Evolutionary conservation across 225 moss, liverwort and hornwort genomes (phyloP).

Genomic region (Physcomitrium patens): DNA sequence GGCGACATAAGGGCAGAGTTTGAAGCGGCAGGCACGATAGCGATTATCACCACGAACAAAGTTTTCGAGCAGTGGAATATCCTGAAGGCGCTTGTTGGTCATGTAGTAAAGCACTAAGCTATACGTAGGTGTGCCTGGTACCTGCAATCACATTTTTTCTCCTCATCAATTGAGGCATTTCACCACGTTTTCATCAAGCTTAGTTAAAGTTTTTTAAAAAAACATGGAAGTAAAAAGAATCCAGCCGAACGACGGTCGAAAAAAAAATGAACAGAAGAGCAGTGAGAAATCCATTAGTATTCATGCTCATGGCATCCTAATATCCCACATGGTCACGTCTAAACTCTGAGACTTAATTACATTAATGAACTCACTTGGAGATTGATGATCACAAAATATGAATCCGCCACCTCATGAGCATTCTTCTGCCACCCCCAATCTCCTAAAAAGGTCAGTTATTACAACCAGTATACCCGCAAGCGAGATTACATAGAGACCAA

Average conservation of each 20-base stretch:
- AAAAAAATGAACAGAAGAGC: neutral
- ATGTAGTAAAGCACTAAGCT: slow-evolving; percentile 83
- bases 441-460: slow-evolving; percentile 24
- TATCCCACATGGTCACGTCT: neutral
- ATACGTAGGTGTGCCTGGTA: slow-evolving; percentile 77
- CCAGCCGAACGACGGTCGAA: neutral
- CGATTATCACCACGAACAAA: slow-evolving; percentile 81
- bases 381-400: slow-evolving; percentile 87
- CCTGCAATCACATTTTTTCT: slow-evolving; percentile 45
- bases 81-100: slow-evolving; percentile 64
- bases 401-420: slow-evolving; percentile 53
- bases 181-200: slow-evolving; percentile 12
- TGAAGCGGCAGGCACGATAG: slow-evolving; percentile 81
- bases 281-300: slow-evolving; percentile 2
- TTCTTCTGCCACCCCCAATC: slow-evolving; percentile 39
- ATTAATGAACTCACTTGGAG: slow-evolving; percentile 69
- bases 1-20: slow-evolving; percentile 92
- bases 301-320: slow-evolving; percentile 14
- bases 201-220: neutral
- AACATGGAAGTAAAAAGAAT: neutral
- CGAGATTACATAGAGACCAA: neutral
- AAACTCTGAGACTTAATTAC: slow-evolving; percentile 4
- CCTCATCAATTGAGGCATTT: slow-evolving; percentile 28
- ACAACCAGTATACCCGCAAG: neutral
- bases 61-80: slow-evolving; percentile 77